phyloP scores from a whole-genome alignment of 768 basidiomycete genomes.

The Saitozyma podzolica region DNA sequence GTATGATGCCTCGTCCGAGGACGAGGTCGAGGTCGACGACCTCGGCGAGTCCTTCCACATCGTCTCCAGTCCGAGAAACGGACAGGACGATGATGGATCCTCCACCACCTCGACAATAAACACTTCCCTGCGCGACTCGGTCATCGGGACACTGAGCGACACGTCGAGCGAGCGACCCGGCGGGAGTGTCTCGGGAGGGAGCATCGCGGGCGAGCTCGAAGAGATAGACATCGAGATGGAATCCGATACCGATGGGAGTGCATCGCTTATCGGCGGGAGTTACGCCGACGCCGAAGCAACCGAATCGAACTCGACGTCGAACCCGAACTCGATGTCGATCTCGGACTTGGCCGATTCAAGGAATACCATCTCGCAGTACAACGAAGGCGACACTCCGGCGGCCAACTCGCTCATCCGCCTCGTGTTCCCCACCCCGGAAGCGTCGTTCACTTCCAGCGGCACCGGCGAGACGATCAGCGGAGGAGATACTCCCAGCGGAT shows the following conservation, averaged over 20 bases:
- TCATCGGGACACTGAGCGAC: constrained; percentile 3
- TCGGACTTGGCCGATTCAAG: constrained; percentile 12
- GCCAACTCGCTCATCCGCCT: background rate
- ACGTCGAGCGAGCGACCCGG: constrained; percentile 6
- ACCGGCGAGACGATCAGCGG: constrained; percentile 7
- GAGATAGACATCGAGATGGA: background rate
- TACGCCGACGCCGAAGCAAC: constrained; percentile 22
- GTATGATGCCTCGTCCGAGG: background rate
- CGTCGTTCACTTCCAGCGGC: constrained; percentile 10
- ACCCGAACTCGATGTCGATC: background rate
- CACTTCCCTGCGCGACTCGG: constrained; percentile 5
- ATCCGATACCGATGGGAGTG: background rate
- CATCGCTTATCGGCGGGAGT: constrained; percentile 3
- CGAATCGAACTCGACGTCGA: background rate
- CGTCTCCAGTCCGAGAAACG: background rate
- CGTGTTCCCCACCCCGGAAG: constrained; percentile 16
- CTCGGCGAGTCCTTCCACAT: constrained; percentile 19
- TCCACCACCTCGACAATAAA: constrained; percentile 11
- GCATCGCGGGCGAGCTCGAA: background rate
- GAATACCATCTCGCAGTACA: background rate
- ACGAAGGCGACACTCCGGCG: too few relatives aligned
- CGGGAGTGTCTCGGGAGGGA: constrained; percentile 3
- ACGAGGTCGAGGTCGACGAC: background rate
- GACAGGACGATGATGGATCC: constrained; percentile 5
- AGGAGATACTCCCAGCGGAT: constrained; percentile 13